phyloP scores from a whole-genome alignment of 2,329 filamentous ascomycete species.

The Trichoderma cornu-damae region DNA sequence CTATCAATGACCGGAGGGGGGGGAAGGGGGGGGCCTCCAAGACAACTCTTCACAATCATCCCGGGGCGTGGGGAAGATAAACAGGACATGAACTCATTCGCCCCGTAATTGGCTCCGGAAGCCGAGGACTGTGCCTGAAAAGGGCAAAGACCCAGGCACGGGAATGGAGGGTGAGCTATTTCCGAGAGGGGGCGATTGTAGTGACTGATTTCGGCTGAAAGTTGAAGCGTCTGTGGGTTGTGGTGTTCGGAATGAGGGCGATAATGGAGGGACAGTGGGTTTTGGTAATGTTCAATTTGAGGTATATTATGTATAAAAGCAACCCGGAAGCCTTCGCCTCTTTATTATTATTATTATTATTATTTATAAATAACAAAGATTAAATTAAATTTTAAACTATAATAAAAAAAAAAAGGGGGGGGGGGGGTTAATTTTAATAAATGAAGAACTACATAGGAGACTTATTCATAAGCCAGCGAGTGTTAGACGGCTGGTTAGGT shows the following conservation, averaged over 20 bases:
- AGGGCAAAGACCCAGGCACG: neutral
- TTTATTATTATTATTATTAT: too few species aligned
- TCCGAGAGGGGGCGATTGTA: constrained; percentile 7
- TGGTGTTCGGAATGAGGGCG: neutral
- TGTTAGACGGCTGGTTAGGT: neutral
- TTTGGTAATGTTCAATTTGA: too few species aligned
- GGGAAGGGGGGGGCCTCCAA: neutral
- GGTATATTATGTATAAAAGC: neutral
- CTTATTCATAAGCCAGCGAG: too few species aligned
- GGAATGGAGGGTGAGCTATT: neutral
- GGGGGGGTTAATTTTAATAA: too few species aligned
- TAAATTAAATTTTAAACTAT: too few species aligned
- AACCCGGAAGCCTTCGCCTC: too few species aligned
- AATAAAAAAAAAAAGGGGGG: too few species aligned
- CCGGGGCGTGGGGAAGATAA: constrained; percentile 9
- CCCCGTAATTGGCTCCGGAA: constrained; percentile 6
- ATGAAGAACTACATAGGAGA: too few species aligned
- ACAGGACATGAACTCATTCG: neutral
- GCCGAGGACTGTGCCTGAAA: constrained; percentile 2
- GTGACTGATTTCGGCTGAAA: too few species aligned
- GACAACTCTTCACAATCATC: neutral
- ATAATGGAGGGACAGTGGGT: too few species aligned
- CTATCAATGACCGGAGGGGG: neutral
- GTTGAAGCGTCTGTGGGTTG: constrained; percentile 5
- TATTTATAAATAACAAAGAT: too few species aligned